These are phyloP conservation scores for Cucurbita argyrosperma DNA, from an alignment of 306 rosid species.

Conservation along the genomic window DNA sequence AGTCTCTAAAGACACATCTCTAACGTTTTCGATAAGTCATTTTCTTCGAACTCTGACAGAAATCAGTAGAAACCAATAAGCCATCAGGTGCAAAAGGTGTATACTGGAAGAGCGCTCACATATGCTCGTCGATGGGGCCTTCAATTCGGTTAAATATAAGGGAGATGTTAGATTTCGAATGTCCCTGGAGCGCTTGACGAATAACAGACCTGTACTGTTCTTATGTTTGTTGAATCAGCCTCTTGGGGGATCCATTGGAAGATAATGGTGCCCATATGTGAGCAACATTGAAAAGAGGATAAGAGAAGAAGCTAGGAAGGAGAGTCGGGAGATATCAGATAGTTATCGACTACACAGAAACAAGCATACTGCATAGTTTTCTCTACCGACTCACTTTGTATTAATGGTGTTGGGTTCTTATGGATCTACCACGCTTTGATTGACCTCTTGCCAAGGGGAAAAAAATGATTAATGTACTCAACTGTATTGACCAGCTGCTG, in stretches of 20 bases:
- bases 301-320: not conserved
- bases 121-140: slow-evolving; percentile 98
- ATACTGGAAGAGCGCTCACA: slow-evolving; percentile 90
- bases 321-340: not conserved
- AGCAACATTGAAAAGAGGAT: not conserved
- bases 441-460: not conserved
- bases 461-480: not conserved
- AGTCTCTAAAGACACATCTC: not conserved
- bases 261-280: not conserved
- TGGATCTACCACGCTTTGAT: not conserved
- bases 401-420: not conserved
- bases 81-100: slow-evolving; percentile 95
- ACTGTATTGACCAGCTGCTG: not conserved
- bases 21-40: not conserved
- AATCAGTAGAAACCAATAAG: slow-evolving; percentile 76
- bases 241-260: not conserved
- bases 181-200: slow-evolving; percentile 3
- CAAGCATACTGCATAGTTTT: slow-evolving; percentile 4
- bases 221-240: slow-evolving; percentile 1
- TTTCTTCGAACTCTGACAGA: slow-evolving; percentile 36
- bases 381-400: not conserved
- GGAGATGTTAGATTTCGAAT: slow-evolving; percentile 86
- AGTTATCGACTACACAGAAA: not conserved
- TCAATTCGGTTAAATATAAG: slow-evolving; percentile 65
- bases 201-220: slow-evolving; percentile 2